These are phyloP conservation scores for Aquilaria sinensis DNA, from an alignment of 345 rosid genomes.

Conservation along the genomic window DNA sequence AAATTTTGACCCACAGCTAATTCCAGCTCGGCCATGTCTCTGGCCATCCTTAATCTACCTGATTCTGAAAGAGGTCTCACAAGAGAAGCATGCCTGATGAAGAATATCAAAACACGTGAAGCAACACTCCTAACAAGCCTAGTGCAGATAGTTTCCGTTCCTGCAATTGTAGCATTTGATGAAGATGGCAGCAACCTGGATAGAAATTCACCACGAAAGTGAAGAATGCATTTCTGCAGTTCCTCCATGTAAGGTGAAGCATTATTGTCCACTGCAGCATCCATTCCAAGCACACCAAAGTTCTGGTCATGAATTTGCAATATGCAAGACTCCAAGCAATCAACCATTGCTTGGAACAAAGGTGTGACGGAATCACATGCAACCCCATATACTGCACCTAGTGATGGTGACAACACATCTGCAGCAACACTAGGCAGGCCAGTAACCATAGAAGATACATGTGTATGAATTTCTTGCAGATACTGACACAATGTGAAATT, in stretches of 20 bases:
- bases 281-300: conserved; percentile 57
- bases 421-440: conserved; percentile 75
- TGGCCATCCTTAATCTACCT: conserved; percentile 93
- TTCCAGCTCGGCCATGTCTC: conserved; percentile 99
- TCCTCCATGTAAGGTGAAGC: conserved; percentile 98
- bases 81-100: conserved; percentile 87
- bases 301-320: conserved; percentile 89
- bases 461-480: conserved; percentile 85
- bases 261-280: conserved; percentile 82
- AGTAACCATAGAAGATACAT: conserved; percentile 55
- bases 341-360: conserved; percentile 88
- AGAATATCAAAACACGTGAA: conserved; percentile 78
- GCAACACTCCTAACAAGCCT: conserved; percentile 86
- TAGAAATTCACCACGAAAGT: conserved; percentile 82
- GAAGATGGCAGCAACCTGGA: conserved; percentile 77
- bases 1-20: conserved; percentile 89
- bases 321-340: conserved; percentile 83
- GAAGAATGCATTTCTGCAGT: conserved; percentile 80
- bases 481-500: conserved; percentile 89
- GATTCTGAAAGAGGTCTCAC: conserved; percentile 97
- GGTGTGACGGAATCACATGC: conserved; percentile 90
- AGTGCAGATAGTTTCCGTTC: conserved; percentile 87
- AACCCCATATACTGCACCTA: conserved; percentile 70
- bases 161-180: conserved; percentile 40
- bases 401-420: conserved; percentile 71